Percentiles rank a stretch among this genome's conserved stretches.
phyloP scores from a whole-genome alignment of 2,329 filamentous ascomycete genomes.

The Phaeoacremonium minimum region DNA sequence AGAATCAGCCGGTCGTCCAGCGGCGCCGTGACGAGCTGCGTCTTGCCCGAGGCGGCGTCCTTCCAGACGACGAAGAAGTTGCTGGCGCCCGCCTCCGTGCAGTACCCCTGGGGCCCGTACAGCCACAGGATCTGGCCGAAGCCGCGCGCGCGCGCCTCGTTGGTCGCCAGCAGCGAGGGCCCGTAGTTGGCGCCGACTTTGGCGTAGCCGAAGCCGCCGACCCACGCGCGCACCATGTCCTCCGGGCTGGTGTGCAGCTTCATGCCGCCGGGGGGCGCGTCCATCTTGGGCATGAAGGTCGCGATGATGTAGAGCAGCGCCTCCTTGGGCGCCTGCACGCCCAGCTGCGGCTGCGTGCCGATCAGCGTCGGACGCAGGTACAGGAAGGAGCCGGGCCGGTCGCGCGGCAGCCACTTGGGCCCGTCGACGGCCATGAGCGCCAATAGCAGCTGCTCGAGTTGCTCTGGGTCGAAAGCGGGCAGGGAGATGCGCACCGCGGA shows the following conservation, averaged over 20 bases:
- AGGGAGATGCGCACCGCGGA: slow-evolving; percentile 66
- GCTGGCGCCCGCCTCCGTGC: slow-evolving; percentile 86
- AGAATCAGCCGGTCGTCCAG: slow-evolving; percentile 80
- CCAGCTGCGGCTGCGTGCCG: slow-evolving; percentile 73
- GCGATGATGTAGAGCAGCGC: slow-evolving; percentile 86
- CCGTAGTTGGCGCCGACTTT: slow-evolving; percentile 96
- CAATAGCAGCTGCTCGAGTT: slow-evolving; percentile 71
- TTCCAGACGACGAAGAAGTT: slow-evolving; percentile 90
- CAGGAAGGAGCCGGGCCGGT: slow-evolving; percentile 65
- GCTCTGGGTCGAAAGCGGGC: slow-evolving; percentile 65
- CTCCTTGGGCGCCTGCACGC: slow-evolving; percentile 73
- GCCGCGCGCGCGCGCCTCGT: slow-evolving; percentile 66
- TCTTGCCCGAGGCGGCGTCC: slow-evolving; percentile 52
- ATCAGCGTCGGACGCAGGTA: slow-evolving; percentile 89
- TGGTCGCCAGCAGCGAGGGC: slow-evolving; percentile 73
- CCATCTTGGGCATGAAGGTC: slow-evolving; percentile 56
- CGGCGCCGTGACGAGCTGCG: slow-evolving; percentile 77
- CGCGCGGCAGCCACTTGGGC: slow-evolving; percentile 72
- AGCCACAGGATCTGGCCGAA: slow-evolving; percentile 95
- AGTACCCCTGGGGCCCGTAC: slow-evolving; percentile 70
- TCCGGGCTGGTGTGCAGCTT: slow-evolving; percentile 74
- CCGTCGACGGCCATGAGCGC: slow-evolving; percentile 71
- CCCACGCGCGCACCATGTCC: slow-evolving; percentile 87
- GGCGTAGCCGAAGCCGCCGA: slow-evolving; percentile 85
- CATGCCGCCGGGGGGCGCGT: slow-evolving; percentile 52